phyloP scores from a whole-genome alignment of 768 basidiomycete species.

The Tulasnella sp. region DNA sequence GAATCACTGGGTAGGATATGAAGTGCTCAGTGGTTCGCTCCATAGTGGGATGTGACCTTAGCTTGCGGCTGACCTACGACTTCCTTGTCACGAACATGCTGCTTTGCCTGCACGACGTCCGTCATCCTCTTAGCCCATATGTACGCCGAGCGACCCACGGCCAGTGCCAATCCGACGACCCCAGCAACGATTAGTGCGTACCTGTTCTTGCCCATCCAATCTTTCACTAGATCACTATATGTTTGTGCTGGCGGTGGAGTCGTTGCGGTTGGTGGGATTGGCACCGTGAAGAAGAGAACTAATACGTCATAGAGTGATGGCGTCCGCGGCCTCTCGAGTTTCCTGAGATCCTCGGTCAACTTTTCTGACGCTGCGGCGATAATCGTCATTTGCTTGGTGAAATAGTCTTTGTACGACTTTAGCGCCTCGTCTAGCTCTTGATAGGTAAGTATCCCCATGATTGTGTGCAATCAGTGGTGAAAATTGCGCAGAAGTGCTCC shows the following conservation, averaged over 20 bases:
- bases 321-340: slow-evolving; percentile 47
- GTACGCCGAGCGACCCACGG: slow-evolving; percentile 47
- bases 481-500: too few relatives aligned
- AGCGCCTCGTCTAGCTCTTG: slow-evolving; percentile 19
- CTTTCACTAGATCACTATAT: slow-evolving; percentile 30
- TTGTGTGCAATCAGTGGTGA: neutral
- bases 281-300: too few relatives aligned
- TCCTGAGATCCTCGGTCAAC: slow-evolving; percentile 74
- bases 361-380: slow-evolving; percentile 34
- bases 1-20: too few relatives aligned
- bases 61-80: slow-evolving; percentile 19
- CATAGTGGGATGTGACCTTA: neutral
- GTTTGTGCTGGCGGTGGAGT: slow-evolving; percentile 44
- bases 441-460: slow-evolving; percentile 15
- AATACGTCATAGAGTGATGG: too few relatives aligned
- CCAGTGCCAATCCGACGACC: slow-evolving; percentile 38
- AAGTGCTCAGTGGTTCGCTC: neutral
- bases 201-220: slow-evolving; percentile 54
- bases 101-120: neutral
- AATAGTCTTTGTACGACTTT: slow-evolving; percentile 13
- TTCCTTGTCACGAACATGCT: slow-evolving; percentile 23
- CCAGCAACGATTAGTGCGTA: slow-evolving; percentile 37
- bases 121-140: slow-evolving; percentile 32
- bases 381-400: slow-evolving; percentile 7
- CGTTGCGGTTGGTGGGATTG: slow-evolving; percentile 51